Base-by-base conservation (phyloP, 129 eudicot species). In the Lactuca sativa region DNA sequence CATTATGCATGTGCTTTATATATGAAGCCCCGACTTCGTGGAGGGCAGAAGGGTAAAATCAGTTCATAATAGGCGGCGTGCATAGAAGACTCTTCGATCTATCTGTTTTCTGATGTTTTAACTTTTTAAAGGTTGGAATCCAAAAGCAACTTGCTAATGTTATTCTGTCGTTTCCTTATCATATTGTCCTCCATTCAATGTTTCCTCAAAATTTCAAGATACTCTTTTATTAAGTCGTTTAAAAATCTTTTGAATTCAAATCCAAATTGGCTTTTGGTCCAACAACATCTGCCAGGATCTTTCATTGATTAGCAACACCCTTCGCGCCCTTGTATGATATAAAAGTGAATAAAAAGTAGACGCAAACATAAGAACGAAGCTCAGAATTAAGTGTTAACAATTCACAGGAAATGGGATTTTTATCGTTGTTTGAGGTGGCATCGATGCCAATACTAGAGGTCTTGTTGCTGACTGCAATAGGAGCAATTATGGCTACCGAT, bases 401-500 rank as follows among this genome's bases (percentile, higher is more conserved):
- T 12, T 47, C 52, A 10, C 6, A 62, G 17, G 53, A 78, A 68
- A 83, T 83, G 87, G 87, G 79, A 51, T 67, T 83, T 31, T 75
- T 68, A 79, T 69, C 82, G 49, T 65, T 83, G 60, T 79, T 83
- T 33, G 84, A 68, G 75, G 78, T 77, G 74, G 84, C 87, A 41
- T 71, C 84, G 6, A 79, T 83, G 87, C 87, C 87, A 18, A 76
- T 75, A 47, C 3, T 83, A 18, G 77, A 83, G 74, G 87, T 83
- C 59, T 74, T 83, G 80, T 54, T 83, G 34, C 41, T 83, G 31
- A 77, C 78, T 47, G 4, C 70, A 6, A 47, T 80, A 36, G 88
- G 88, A 61, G 85, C 80, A 37, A 13, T 74, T 59, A 77, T 84
- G 85, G 88, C 88, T 65, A 77, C 88, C 13, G 68, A 84, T 30